Base-by-base conservation (phyloP, 1,284 basidiomycete species). In the Tilletia setariae region DNA sequence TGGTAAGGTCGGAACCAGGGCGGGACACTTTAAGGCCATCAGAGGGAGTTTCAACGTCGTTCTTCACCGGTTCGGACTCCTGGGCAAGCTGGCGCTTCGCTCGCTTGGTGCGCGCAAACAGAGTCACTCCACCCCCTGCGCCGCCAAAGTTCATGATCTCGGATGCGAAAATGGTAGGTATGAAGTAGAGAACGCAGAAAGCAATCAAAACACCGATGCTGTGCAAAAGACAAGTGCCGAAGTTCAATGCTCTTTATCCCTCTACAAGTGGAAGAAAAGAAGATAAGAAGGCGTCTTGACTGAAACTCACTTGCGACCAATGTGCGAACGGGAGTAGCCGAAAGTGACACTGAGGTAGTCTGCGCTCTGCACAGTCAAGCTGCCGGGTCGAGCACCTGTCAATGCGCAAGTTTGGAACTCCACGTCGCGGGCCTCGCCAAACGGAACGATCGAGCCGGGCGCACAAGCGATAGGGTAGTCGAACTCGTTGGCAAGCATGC, bases 401-500 rank as follows among this genome's bases (percentile, higher is more conserved):
- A 67, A 21, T 1, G 43, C 59, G 64, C 76, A 77, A 19, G 74
- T 76, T 67, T 77, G 76, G 46, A 72, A 76, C 19, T 49, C 19
- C n/a, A 59, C 44, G 49, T 73, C 70, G 2, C 67, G 49, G 11
- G 67, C 47, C 42, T 69, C 66, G 11, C 28, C 43, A 49, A 73
- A 73, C 2, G 72, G 76, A 16, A 75, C 72, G 56, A 70, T 68
- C 15, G 44, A 65, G 15, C 44, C 28, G 16, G 64, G 64, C 11
- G 47, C 43, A 40, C 49, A 61, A 1, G 65, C 68, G 25, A 72
- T 28, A 6, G 74, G 69, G 25, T 75, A 72, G 32, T 75, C 69
- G 69, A 77, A 87, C 78, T 89, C 88, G 81, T 89, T 89, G 25
- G 84, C 83, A 49, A 88, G 79, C 46, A 88, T 72, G 1, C 84